Evolutionary conservation across 441 rosid genomes (phyloP).

Genomic region (Corymbia citriodora): DNA sequence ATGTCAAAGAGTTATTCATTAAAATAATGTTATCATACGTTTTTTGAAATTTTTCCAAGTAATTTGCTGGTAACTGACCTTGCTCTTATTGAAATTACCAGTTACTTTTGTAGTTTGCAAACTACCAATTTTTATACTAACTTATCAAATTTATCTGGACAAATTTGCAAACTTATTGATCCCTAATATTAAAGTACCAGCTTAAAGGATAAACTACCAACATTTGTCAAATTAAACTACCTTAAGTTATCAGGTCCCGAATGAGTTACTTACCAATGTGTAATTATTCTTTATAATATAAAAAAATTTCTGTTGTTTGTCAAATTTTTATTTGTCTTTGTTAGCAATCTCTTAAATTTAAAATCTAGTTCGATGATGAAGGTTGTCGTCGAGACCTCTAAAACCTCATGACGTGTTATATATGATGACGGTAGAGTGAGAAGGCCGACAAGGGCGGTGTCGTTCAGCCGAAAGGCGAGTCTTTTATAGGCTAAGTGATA

Average conservation of each 20-base stretch:
- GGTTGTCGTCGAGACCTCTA: neutral
- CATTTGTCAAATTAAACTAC: neutral
- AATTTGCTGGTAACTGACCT: neutral
- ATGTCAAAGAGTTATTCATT: neutral
- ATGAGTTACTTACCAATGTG: neutral
- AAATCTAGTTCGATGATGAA: neutral
- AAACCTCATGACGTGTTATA: neutral
- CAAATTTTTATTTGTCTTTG: neutral
- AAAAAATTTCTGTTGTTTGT: neutral
- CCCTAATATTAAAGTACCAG: neutral
- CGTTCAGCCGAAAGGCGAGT: neutral
- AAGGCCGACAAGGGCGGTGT: neutral
- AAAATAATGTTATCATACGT: rapidly evolving
- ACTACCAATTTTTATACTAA: neutral
- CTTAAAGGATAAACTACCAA: neutral
- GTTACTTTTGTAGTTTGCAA: neutral
- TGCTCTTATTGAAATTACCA: neutral
- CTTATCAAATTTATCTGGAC: neutral
- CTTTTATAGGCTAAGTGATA: neutral
- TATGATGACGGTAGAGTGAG: neutral
- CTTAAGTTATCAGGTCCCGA: neutral
- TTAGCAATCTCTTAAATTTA: neutral
- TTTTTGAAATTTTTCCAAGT: neutral
- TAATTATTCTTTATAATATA: neutral
- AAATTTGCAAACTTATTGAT: neutral